These are phyloP conservation scores for Austroboletus sp. DNA, from an alignment of 1,284 basidiomycete genomes.

Conservation along the genomic window DNA sequence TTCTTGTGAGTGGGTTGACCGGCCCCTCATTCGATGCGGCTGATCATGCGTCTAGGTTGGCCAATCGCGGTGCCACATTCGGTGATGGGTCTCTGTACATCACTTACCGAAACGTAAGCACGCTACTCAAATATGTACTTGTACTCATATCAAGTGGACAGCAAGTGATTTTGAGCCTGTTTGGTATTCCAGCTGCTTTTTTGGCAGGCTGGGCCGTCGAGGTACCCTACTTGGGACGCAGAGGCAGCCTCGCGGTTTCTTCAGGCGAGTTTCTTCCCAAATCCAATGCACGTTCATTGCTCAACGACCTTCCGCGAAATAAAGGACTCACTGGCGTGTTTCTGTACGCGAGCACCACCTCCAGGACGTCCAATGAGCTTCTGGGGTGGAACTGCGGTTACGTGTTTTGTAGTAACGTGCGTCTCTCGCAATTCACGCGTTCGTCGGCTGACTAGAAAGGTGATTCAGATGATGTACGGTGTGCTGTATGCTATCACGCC, in stretches of 20 bases:
- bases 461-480: conserved; percentile 59
- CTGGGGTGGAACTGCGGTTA: conserved; percentile 72
- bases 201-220: conserved; percentile 61
- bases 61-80: conserved; percentile 43
- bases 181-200: conserved; percentile 63
- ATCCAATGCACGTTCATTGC: background rate
- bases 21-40: background rate
- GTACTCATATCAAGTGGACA: conserved; percentile 16
- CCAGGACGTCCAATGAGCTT: conserved; percentile 54
- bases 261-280: conserved; percentile 35
- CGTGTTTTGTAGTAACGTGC: conserved; percentile 52
- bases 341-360: conserved; percentile 62
- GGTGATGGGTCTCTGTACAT: conserved; percentile 45
- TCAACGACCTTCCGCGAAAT: conserved; percentile 30
- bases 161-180: conserved; percentile 55
- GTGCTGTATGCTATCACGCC: conserved; percentile 61
- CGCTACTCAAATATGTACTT: background rate
- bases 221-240: conserved; percentile 53
- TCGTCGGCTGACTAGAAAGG: background rate
- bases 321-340: conserved; percentile 61
- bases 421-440: conserved; percentile 7
- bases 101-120: conserved; percentile 47
- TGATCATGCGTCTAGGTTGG: conserved; percentile 31
- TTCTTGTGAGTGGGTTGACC: conserved; percentile 36
- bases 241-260: conserved; percentile 54